Evolutionary conservation across 345 rosid genomes (phyloP), one percentile per base, ranked within the genome.

Genomic region (Erodium maritimum): DNA sequence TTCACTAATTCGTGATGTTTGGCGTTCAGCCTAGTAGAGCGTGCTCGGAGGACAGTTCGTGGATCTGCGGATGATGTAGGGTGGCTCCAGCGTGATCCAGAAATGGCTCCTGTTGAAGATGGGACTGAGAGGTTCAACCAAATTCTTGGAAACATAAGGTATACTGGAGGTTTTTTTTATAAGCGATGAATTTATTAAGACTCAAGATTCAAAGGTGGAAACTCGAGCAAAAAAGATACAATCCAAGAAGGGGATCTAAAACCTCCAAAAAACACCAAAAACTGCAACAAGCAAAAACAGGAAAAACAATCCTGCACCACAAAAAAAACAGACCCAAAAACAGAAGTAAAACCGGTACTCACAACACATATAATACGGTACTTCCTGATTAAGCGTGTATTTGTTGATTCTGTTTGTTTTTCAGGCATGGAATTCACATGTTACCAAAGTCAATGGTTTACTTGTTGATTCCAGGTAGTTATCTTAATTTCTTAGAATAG

Each of bases 21-120:
- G 33, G 33, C 33, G n/a, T 63, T 61, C 77, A 93, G 99, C 69
- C 94, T 93, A 63, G 65, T 93, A 61, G 97, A 93, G 67, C 82
- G 90, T 21, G 95, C 89, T 45, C 73, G 90, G 65, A 87, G 85
- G 75, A 93, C 95, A 25, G 95, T 93, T 66, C 91, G 84, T 53
- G 99, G 99, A 51, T 89, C 99, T 4, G 97, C 95, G 48, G 89
- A 87, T 70, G 99, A 93, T 74, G 79, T 93, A 69, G 97, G 99
- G 62, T 93, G 97, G 99, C 77, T 93, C 65, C 83, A 83, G 57
- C 73, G 68, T 25, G 85, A 69, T 69, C 76, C 80, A 18, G 79
- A 70, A 66, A 80, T 89, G 87, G 94, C 99, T 67, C 75, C 88
- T 57, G 85, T 82, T 66, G 86, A 86, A 80, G 95, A 93, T 74